phyloP scores from a whole-genome alignment of 2,329 filamentous ascomycete genomes.

The Sordariomycetes sp. region DNA sequence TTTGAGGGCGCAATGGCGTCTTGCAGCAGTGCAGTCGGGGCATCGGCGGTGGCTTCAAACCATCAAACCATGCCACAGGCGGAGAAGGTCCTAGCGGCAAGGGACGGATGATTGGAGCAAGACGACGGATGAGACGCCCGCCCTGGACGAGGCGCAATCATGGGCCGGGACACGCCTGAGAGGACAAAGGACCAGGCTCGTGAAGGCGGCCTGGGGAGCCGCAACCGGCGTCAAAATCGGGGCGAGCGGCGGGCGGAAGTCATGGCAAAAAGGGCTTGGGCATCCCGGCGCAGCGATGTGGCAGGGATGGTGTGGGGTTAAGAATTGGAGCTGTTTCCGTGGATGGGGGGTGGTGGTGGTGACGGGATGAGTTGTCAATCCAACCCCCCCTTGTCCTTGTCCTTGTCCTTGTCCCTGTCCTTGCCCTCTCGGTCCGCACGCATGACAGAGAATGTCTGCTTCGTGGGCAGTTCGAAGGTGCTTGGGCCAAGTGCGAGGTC shows the following conservation, averaged over 20 bases:
- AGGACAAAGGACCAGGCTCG: neutral
- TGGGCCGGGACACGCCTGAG: neutral
- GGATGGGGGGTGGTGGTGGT: neutral
- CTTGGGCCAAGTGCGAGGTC: neutral
- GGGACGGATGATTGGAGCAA: neutral
- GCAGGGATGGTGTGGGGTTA: neutral
- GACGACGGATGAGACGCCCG: neutral
- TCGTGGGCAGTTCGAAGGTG: neutral
- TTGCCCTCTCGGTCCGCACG: neutral
- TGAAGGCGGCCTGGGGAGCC: neutral
- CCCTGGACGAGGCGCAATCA: neutral
- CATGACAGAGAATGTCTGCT: neutral
- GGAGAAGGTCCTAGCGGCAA: neutral
- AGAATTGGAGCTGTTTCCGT: neutral
- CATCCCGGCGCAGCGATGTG: neutral
- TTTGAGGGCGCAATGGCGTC: neutral
- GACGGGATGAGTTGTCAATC: conserved; percentile 1
- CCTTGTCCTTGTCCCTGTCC: too few species aligned
- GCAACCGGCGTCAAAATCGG: neutral
- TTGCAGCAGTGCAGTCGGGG: neutral
- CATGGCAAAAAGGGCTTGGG: neutral
- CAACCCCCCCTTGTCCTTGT: too few species aligned
- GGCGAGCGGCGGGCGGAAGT: neutral
- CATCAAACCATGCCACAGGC: neutral
- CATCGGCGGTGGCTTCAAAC: neutral